phyloP scores from a whole-genome alignment of 805 yeast species.

The Metschnikowia cubensis region DNA sequence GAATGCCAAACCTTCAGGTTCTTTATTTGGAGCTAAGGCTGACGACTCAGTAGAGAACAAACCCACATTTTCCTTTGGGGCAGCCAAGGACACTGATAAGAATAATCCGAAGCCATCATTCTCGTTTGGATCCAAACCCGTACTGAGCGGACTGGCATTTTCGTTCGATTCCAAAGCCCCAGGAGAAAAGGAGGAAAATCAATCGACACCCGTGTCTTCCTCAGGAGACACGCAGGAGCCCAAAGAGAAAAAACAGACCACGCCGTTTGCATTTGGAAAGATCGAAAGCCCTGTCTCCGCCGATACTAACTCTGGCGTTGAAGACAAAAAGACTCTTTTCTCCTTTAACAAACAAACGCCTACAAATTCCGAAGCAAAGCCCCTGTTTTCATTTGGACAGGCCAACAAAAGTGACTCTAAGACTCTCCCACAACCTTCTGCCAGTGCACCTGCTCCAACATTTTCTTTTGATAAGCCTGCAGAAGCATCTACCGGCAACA shows the following conservation, averaged over 20 bases:
- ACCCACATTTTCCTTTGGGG: slow-evolving; percentile 6
- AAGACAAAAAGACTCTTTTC: neutral
- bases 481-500: slow-evolving; percentile 2
- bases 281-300: slow-evolving; percentile 5
- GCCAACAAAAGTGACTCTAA: neutral
- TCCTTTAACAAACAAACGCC: slow-evolving; percentile 4
- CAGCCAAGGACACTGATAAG: neutral
- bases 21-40: neutral
- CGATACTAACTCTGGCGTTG: neutral
- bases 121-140: slow-evolving; percentile 14
- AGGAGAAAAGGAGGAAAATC: neutral
- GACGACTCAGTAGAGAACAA: neutral
- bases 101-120: slow-evolving; percentile 8
- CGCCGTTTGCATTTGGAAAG: slow-evolving; percentile 15
- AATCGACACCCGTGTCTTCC: neutral
- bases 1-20: neutral
- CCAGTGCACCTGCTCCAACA: slow-evolving; percentile 10
- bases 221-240: neutral
- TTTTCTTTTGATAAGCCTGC: slow-evolving; percentile 10
- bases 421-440: neutral
- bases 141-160: neutral
- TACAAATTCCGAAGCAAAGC: neutral
- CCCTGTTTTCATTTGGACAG: slow-evolving; percentile 16
- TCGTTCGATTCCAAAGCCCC: neutral
- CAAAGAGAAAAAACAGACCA: neutral